Conservation (phyloP, 2,329 filamentous ascomycete species). For the Talaromyces sp. region DNA sequence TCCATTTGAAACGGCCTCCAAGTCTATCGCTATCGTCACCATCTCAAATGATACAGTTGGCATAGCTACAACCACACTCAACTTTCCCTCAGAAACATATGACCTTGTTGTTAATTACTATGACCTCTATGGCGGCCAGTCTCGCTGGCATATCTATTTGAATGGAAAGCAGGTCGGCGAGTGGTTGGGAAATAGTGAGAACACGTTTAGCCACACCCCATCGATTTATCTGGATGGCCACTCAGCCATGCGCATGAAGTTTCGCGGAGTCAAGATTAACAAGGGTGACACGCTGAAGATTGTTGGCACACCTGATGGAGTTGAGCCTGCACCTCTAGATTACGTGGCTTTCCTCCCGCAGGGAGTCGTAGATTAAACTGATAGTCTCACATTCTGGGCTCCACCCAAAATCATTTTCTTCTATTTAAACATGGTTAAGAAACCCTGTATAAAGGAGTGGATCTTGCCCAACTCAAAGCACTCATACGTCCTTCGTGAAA, state of each 20-base stretch:
- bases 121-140: constrained; percentile 56
- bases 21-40: constrained; percentile 53
- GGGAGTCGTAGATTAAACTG: constrained; percentile 51
- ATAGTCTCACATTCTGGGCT: no score
- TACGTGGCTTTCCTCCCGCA: constrained; percentile 60
- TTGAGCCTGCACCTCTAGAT: constrained; percentile 62
- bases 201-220: constrained; percentile 49
- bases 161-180: constrained; percentile 50
- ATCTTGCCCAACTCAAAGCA: no score
- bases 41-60: constrained; percentile 48
- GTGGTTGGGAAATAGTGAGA: constrained; percentile 60
- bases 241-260: constrained; percentile 60
- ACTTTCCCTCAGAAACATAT: constrained; percentile 53
- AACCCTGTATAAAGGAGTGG: no score
- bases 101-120: constrained; percentile 65
- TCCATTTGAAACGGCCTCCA: constrained; percentile 59
- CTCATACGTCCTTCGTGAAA: no score
- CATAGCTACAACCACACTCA: constrained; percentile 44
- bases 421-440: no score
- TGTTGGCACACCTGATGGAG: constrained; percentile 54
- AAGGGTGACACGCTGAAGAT: constrained; percentile 53
- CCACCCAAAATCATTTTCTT: no score
- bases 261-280: constrained; percentile 47
- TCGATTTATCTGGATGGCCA: constrained; percentile 58
- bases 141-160: constrained; percentile 53